Conservation (phyloP, 495 filamentous ascomycete genomes). For the Penicillium macrosclerotiorum region DNA sequence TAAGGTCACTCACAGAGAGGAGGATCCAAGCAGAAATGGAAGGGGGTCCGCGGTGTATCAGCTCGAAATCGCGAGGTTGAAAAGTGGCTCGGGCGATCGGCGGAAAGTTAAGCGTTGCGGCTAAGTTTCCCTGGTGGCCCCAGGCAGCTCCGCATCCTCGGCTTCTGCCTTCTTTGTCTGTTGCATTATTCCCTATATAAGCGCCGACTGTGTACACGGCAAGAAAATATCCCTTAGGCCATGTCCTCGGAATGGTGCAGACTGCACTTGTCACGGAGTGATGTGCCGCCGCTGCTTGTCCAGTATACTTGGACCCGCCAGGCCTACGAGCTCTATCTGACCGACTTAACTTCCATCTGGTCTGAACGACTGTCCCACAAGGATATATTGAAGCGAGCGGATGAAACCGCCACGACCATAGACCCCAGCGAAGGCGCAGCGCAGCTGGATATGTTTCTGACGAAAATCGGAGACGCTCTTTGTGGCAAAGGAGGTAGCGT, state of each 20-base stretch:
- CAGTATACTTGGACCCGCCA: slow-evolving; percentile 47
- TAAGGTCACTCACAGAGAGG: too few relatives aligned
- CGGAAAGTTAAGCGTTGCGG: slow-evolving; percentile 33
- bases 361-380: slow-evolving; percentile 62
- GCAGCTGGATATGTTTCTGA: slow-evolving; percentile 69
- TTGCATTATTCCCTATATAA: too few relatives aligned
- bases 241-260: slow-evolving; percentile 44
- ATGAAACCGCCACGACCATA: slow-evolving; percentile 69
- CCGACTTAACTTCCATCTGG: slow-evolving; percentile 88
- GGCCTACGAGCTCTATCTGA: slow-evolving; percentile 72
- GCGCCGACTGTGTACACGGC: too few relatives aligned
- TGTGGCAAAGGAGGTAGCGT: slow-evolving; percentile 38
- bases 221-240: not conserved
- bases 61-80: slow-evolving; percentile 13
- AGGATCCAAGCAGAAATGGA: not conserved
- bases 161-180: too few relatives aligned
- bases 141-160: slow-evolving; percentile 16
- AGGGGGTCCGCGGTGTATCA: slow-evolving; percentile 1
- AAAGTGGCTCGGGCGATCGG: slow-evolving; percentile 21
- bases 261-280: slow-evolving; percentile 20
- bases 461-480: slow-evolving; percentile 67
- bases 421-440: slow-evolving; percentile 76
- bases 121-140: slow-evolving; percentile 19
- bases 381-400: slow-evolving; percentile 64
- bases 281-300: slow-evolving; percentile 52